phyloP scores from a whole-genome alignment of 1,284 basidiomycete species.

The Ceratobasidium papillatum region DNA sequence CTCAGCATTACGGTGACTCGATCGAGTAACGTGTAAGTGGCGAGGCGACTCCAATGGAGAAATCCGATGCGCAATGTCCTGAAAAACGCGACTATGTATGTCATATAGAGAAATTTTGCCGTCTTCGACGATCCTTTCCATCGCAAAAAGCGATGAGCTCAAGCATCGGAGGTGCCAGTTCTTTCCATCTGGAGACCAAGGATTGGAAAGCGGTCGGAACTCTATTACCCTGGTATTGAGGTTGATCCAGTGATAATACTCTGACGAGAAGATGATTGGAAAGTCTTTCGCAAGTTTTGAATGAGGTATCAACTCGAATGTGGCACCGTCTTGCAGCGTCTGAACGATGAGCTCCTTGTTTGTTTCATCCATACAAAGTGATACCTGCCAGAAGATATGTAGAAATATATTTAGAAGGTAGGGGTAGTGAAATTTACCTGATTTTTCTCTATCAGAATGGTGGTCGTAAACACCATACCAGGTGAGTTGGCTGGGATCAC shows the following conservation, averaged over 20 bases:
- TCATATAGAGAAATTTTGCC: background rate
- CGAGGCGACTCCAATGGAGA: conserved; percentile 9
- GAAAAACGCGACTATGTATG: background rate
- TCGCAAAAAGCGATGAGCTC: background rate
- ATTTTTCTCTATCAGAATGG: background rate
- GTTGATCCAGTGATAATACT: conserved; percentile 39
- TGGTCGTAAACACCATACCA: conserved; percentile 11
- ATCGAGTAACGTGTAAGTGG: conserved; percentile 2
- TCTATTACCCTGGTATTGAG: conserved; percentile 1
- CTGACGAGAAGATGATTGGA: conserved; percentile 6
- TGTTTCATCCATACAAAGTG: background rate
- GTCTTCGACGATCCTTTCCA: background rate
- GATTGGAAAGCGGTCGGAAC: conserved; percentile 9
- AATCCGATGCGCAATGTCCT: background rate
- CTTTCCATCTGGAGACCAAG: background rate
- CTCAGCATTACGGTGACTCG: background rate
- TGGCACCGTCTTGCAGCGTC: background rate
- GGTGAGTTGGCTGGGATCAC: conserved; percentile 7
- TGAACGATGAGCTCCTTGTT: background rate
- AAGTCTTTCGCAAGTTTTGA: conserved; percentile 2
- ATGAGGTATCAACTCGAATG: conserved; percentile 30
- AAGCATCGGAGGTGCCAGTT: conserved; percentile 9
- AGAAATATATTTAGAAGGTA: background rate
- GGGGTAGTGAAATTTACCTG: background rate
- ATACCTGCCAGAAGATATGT: background rate